Conservation (phyloP, 2,329 filamentous ascomycete species). For the Colletotrichum phormii region DNA sequence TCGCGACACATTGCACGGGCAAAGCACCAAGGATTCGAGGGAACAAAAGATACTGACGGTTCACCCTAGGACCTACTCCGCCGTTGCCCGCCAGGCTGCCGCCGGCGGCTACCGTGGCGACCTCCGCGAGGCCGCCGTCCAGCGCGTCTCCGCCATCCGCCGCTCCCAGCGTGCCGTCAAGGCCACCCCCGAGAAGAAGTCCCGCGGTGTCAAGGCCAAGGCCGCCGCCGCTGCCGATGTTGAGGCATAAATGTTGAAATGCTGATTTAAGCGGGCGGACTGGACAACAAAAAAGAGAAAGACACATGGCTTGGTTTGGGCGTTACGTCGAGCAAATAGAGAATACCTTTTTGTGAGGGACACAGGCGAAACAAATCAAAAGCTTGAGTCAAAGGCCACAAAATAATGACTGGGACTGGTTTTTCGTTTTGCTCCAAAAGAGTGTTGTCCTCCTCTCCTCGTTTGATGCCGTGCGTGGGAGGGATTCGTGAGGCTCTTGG, state of each 20-base stretch:
- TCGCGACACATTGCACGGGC: background rate
- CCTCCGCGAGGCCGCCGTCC: constrained; percentile 81
- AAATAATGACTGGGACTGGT: constrained; percentile 31
- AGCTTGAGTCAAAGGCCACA: constrained; percentile 36
- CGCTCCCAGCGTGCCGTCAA: constrained; percentile 83
- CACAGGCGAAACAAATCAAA: constrained; percentile 35
- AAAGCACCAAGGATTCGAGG: background rate
- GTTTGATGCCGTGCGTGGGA: background rate
- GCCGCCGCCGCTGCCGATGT: constrained; percentile 70
- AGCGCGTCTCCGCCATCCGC: constrained; percentile 88
- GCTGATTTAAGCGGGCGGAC: constrained; percentile 22
- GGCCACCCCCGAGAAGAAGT: constrained; percentile 78
- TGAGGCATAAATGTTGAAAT: constrained; percentile 49
- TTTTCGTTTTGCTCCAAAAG: constrained; percentile 11
- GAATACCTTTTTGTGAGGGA: constrained; percentile 36
- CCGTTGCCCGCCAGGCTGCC: constrained; percentile 83
- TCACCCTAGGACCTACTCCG: constrained; percentile 81
- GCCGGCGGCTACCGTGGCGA: constrained; percentile 88
- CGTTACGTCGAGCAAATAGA: constrained; percentile 38
- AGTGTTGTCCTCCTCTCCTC: background rate
- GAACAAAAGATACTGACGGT: constrained; percentile 2
- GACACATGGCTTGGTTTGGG: constrained; percentile 34
- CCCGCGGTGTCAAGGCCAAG: constrained; percentile 82
- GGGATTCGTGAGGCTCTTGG: background rate
- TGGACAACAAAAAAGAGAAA: background rate